Percentiles rank a stretch among this genome's conserved stretches.
phyloP scores from a whole-genome alignment of 106 monocot species.

The Cymbidium sinense region DNA sequence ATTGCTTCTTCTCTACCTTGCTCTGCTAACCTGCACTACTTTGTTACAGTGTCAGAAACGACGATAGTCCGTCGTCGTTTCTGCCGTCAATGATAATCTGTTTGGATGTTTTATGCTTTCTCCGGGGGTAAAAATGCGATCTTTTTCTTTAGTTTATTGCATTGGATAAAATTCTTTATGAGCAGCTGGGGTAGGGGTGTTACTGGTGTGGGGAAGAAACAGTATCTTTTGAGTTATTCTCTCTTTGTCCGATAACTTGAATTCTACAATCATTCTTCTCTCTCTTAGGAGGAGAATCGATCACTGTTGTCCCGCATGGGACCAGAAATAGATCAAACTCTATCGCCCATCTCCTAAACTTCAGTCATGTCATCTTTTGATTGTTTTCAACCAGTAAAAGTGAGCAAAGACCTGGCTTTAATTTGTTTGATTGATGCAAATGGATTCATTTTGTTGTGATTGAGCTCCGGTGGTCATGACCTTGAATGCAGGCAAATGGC shows the following conservation, averaged over 20 bases:
- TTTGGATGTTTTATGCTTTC: neutral
- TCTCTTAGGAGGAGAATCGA: neutral
- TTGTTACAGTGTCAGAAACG: neutral
- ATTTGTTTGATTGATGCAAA: no score
- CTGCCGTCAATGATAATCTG: neutral
- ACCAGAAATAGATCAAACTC: no score
- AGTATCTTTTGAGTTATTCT: no score
- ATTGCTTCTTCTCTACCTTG: no score
- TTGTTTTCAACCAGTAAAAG: no score
- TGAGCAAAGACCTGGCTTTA: no score
- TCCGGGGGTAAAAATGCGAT: neutral
- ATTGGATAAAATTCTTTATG: no score
- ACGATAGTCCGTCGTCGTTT: neutral
- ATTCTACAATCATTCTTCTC: neutral
- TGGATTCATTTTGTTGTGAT: neutral
- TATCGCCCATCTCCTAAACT: no score
- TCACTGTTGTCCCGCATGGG: no score
- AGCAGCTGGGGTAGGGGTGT: no score
- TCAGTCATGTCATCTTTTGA: no score
- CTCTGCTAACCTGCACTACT: neutral
- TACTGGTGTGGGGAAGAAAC: no score
- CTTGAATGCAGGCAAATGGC: conserved; percentile 15
- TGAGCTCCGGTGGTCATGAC: neutral
- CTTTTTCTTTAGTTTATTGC: neutral
- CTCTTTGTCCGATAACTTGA: neutral